Base-by-base conservation (phyloP, 495 filamentous ascomycete species). In the Acidomyces sp. region DNA sequence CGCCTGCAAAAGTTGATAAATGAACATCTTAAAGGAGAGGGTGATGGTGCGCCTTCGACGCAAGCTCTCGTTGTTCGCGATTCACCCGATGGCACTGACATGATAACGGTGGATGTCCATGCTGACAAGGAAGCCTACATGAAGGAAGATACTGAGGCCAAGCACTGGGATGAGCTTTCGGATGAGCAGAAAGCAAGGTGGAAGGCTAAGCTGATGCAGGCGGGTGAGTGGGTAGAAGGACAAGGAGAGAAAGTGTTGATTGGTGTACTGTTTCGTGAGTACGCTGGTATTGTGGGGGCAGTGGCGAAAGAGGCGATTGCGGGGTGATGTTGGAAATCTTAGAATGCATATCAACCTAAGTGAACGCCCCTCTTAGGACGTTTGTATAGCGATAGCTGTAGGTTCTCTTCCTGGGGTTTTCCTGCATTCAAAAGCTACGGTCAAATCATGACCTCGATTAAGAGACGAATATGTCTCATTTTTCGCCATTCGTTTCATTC, bases 211-310 rank as follows among this genome's bases (percentile, higher is more conserved):
- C 62, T 93, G 28, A 67, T 67, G 42, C 63, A 73, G 41, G 76
- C 81, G 2, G 85, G 83, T 3, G 67, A 83, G 37, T 87, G 82
- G 82, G 66, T 69, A 4, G 70, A 71, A 40, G 71, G 71, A 26
- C 71, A 86, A 60, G 80, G 80, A 1, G 81, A 85, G 60, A 68
- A 66, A 23, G 69, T 90, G 10, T 67, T 90, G 25, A 69, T 77
- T 56, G 75, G 80, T 5, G 67, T 93, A 5, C 57, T 92, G 32
- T 92, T 92, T 62, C 69, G 74, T 16, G 71, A 83, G 59, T 61
- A 74, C 37, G 80, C 68, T 39, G 74, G 66, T 16, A 48, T 64
- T 5, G 64, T 82, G 37, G 74, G 68, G 3, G 61, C 61, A 18
- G 59, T 62, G 29, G 69, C 78, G 17, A 16, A 21, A 26, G 37